Evolutionary conservation across 2,329 filamentous ascomycete species (phyloP), one percentile per base, ranked within the genome.

Genomic region (Phialophora macrospora): DNA sequence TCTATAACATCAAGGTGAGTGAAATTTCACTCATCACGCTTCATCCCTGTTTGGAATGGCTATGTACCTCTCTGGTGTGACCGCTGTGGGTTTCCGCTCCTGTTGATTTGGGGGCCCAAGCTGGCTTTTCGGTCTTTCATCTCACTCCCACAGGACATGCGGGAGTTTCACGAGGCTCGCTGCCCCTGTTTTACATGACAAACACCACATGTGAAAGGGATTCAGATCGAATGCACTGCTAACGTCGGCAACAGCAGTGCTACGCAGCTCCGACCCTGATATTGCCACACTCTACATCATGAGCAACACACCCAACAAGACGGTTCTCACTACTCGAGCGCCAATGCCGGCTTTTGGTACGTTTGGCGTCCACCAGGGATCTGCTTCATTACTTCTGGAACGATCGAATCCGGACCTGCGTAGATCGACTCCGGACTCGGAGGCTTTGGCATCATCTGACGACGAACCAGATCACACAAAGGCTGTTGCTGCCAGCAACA

Each of bases 371-470:
- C 67, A 71, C 38, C 69, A 72, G 57, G 87, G 89, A 66, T 87
- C 87, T 41, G 87, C 90, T 65, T 87, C 87, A 46, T 81, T 89
- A 46, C 80, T 91, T 55, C 83, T 92, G 38, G 91, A 94, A 58
- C 95, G 93, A 76, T 83, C 90, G 57, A 90, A 91, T 73, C 76
- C 82, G 38, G 81, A 82, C 62, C 85, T 88, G 63, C 87, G 93
- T 72, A 90, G 91, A 61, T 93, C 92, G 7, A 97, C 94, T 1
- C 94, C 94, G 24, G 95, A 98, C 75, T 97, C 93, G 3, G 94
- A 98, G 76, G 94, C 92, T 59, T 82, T 98, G 66, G 93, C 90
- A 60, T 98, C 94, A 71, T 97, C 93, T 12, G 95, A 98, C 77
- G 95, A 98, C 77, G 95, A 99, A 77, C 85, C 82, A 64, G 90